Percentiles rank a stretch among this genome's conserved stretches.
These are phyloP conservation scores for Fusarium odoratissimum DNA, from an alignment of 2,329 filamentous ascomycete genomes.

Conservation along the genomic window DNA sequence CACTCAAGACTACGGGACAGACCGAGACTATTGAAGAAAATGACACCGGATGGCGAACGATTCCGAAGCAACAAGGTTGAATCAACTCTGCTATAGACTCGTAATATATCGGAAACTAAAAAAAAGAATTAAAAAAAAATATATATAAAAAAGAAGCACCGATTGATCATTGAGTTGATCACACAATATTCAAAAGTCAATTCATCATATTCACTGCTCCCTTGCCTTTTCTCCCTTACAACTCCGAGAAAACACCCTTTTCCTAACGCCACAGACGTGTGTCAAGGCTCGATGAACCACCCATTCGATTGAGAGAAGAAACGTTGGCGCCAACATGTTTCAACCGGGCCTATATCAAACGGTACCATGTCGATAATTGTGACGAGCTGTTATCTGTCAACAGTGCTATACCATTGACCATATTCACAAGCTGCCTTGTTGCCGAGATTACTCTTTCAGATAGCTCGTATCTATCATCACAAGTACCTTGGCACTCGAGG, in stretches of 20 bases:
- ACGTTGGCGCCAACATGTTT: conserved; percentile 12
- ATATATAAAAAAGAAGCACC: not conserved
- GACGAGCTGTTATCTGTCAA: not conserved
- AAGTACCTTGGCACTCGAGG: conserved; percentile 10
- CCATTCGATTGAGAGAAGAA: conserved; percentile 8
- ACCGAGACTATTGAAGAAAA: conserved; percentile 11
- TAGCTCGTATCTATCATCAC: not conserved
- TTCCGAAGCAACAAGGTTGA: not conserved
- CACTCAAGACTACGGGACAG: conserved; percentile 22
- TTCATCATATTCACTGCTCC: not conserved
- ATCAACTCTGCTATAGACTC: not conserved
- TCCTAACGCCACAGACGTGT: conserved; percentile 35
- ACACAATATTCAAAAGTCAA: not conserved
- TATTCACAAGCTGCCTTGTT: not conserved
- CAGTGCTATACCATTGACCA: not conserved
- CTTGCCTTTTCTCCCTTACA: conserved; percentile 24
- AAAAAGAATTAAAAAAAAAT: too few relatives aligned
- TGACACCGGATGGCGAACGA: not conserved
- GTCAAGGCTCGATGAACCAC: conserved; percentile 6
- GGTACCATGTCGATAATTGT: not conserved
- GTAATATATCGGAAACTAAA: not conserved
- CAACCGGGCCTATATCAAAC: conserved; percentile 16
- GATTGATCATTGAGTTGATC: not conserved
- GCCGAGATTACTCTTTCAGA: conserved; percentile 9
- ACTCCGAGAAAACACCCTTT: conserved; percentile 6